Percentiles rank a stretch among this genome's conserved stretches.
phyloP scores from a whole-genome alignment of 345 rosid genomes.

The Corchorus olitorius region DNA sequence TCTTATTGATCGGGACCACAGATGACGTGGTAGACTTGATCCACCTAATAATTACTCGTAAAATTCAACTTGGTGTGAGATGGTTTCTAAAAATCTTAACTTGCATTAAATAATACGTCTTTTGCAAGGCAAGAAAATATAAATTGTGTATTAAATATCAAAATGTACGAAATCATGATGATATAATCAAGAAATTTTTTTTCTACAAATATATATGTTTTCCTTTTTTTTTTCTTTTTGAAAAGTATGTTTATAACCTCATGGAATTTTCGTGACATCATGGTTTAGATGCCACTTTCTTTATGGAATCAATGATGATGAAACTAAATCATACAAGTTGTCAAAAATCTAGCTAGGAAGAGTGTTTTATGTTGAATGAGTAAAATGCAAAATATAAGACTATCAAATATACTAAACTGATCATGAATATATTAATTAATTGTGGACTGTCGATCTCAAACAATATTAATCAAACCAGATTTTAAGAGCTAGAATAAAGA shows the following conservation, averaged over 20 bases:
- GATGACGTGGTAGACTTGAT: no score
- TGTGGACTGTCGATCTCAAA: not conserved
- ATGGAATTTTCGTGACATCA: constrained; percentile 6
- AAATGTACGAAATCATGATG: not conserved
- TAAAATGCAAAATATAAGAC: not conserved
- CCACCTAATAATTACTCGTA: no score
- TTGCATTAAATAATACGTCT: not conserved
- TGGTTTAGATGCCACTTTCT: not conserved
- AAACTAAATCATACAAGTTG: not conserved
- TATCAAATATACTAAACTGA: not conserved
- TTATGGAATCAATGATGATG: constrained; percentile 11
- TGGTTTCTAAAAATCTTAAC: not conserved
- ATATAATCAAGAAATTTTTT: not conserved
- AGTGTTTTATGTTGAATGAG: not conserved
- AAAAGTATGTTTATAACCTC: not conserved
- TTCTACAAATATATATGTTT: not conserved
- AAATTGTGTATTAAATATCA: not conserved
- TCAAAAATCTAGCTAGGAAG: not conserved
- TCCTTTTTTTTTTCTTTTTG: not conserved
- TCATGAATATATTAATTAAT: not conserved
- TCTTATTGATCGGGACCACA: no score
- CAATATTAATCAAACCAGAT: not conserved
- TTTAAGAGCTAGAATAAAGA: not conserved
- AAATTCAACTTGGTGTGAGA: no score
- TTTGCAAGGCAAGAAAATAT: not conserved